Percentiles rank a stretch among this genome's conserved stretches.
Evolutionary conservation across 2,329 filamentous ascomycete species (phyloP).

Genomic region (Dothideomycetes sp.): DNA sequence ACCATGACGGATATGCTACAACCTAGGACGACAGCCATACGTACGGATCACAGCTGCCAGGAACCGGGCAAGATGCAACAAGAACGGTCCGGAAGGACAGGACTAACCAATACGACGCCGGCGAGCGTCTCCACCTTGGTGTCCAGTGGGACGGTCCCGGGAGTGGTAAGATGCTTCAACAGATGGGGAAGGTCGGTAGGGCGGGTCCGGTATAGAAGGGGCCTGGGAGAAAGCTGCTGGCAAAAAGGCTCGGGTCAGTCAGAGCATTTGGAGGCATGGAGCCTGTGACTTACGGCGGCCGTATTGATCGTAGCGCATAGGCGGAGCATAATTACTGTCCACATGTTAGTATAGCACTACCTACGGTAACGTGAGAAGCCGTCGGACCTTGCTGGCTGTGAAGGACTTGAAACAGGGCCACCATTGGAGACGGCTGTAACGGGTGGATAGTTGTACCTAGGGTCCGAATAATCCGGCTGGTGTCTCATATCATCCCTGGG

Average conservation of each 20-base stretch:
- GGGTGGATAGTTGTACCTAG: constrained; percentile 12
- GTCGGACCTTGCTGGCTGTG: constrained; percentile 7
- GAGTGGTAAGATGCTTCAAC: constrained; percentile 4
- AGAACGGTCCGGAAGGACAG: too few species aligned
- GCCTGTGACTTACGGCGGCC: constrained; percentile 12
- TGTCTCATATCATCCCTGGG: constrained; percentile 12
- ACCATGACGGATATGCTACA: too few species aligned
- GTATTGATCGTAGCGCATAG: constrained; percentile 9
- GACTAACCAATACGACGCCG: constrained; percentile 3
- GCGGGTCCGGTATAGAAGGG: constrained; percentile 1
- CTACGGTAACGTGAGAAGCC: neutral
- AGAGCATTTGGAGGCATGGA: too few species aligned
- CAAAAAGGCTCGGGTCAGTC: too few species aligned
- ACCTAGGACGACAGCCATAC: too few species aligned
- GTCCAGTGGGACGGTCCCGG: neutral
- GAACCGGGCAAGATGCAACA: too few species aligned
- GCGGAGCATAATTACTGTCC: constrained; percentile 6
- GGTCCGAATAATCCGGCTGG: constrained; percentile 15
- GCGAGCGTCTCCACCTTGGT: constrained; percentile 4
- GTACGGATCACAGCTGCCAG: too few species aligned
- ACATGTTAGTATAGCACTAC: constrained; percentile 2
- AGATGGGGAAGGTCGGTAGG: constrained; percentile 6
- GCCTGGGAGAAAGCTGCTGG: constrained; percentile 3
- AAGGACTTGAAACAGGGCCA: constrained; percentile 2
- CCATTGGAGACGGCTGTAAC: constrained; percentile 2